Base-by-base conservation (phyloP, 805 yeast species). In the Isabelozyma heimii region DNA sequence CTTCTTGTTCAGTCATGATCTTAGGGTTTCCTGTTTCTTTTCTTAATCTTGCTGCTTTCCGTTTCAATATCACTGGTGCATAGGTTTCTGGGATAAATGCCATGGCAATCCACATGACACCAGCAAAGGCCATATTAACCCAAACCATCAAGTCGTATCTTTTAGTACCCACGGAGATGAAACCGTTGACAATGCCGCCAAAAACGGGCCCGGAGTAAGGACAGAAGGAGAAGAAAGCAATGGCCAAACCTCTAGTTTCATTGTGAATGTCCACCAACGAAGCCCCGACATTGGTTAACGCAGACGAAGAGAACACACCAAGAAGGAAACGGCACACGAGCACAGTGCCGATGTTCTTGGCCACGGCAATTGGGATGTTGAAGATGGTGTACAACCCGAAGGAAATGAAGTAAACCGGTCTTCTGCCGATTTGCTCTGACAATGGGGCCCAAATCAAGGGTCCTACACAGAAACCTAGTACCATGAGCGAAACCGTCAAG, bases 121-220 rank as follows among this genome's bases (percentile, higher is more conserved):
- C 97, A 2, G 94, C 88, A 69, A 91, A 89, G 4, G 91, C 96
- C 89, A 91, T 81, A 64, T 90, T 91, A 48, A 89, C 91, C 97
- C 97, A 91, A 54, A 87, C 81, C 61, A 91, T 80, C 37, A 89
- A 65, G 42, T 85, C 91, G 61, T 83, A 76, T 57, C 87, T 73
- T 14, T 76, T 79, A n/a, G 92, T 79, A 51, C 84, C 81, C 44
- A 87, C 83, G 49, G 84, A 77, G 60, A 91, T 84, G 73, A 90
- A 91, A 38, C 97, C 97, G 60, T 89, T 87, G 37, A 89, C 90
- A 47, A 91, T 69, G 3, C 96, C 96, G 35, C 97, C 97, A 43
- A 90, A 69, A 37, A 89, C 95, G 1, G 97, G 97, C 45, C 97
- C 97, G 53, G 91, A 85, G 67, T 90, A 91, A 2, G 97, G 97